These are phyloP conservation scores for Candida pseudoglaebosa DNA, from an alignment of 805 yeast species.

Conservation along the genomic window DNA sequence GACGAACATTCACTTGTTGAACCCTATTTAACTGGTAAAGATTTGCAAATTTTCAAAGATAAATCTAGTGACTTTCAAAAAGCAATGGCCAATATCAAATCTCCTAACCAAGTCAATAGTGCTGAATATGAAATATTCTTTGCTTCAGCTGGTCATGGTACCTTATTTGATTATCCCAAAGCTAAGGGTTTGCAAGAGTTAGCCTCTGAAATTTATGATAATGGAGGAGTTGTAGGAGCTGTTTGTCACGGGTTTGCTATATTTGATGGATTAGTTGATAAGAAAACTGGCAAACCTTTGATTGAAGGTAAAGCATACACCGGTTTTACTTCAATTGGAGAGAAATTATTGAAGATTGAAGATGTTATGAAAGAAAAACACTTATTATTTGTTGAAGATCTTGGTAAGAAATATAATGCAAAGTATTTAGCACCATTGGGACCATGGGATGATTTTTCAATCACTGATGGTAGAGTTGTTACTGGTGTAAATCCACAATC, in stretches of 20 bases:
- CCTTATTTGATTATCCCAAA: conserved; percentile 53
- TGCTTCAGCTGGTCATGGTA: conserved; percentile 68
- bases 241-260: conserved; percentile 69
- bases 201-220: conserved; percentile 44
- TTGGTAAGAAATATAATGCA: conserved; percentile 40
- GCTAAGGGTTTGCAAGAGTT: conserved; percentile 44
- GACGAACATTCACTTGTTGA: conserved; percentile 51
- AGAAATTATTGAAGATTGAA: conserved; percentile 25
- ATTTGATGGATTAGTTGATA: conserved; percentile 45
- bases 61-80: conserved; percentile 33
- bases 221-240: conserved; percentile 58
- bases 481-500: conserved; percentile 65
- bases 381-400: conserved; percentile 33
- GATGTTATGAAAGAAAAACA: conserved; percentile 17
- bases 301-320: conserved; percentile 53
- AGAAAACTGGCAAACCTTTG: conserved; percentile 38
- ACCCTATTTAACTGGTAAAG: conserved; percentile 41
- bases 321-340: conserved; percentile 60
- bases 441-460: conserved; percentile 49
- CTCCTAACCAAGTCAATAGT: conserved; percentile 46
- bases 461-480: conserved; percentile 54
- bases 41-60: conserved; percentile 36
- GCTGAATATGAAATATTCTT: conserved; percentile 51
- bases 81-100: conserved; percentile 39
- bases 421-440: conserved; percentile 42